Evolutionary conservation across 73 alveolate genomes (phyloP).

Genomic region (Paramecium primaurelia): DNA sequence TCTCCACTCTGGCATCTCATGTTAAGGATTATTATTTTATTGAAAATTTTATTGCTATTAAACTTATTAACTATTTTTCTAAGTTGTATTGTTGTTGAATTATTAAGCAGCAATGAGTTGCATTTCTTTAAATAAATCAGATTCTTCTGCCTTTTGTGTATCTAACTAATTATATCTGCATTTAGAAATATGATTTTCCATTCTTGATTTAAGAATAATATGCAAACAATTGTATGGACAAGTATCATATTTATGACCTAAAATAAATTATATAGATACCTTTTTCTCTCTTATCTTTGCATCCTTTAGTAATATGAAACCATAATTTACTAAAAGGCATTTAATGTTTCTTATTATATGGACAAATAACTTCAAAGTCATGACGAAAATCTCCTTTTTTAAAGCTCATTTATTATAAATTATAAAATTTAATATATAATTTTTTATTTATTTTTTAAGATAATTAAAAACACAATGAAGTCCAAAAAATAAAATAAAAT

Average conservation of each 20-base stretch:
- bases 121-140: not conserved
- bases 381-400: not conserved
- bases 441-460: too few species aligned
- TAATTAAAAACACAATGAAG: too few species aligned
- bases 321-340: slow-evolving; percentile 24
- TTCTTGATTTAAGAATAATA: not conserved
- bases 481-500: too few species aligned
- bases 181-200: not conserved
- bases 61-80: too few species aligned
- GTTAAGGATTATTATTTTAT: too few species aligned
- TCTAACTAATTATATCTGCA: not conserved
- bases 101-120: not conserved
- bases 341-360: slow-evolving; percentile 1
- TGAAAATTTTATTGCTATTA: not conserved
- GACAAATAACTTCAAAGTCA: slow-evolving; percentile 20
- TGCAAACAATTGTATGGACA: slow-evolving; percentile 16
- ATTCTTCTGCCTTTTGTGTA: not conserved
- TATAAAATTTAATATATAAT: too few species aligned
- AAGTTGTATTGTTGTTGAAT: not conserved
- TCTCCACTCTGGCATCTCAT: not conserved
- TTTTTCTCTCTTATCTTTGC: not conserved
- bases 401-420: not conserved
- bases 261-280: not conserved
- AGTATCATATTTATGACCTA: not conserved
- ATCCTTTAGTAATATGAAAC: slow-evolving; percentile 29